phyloP scores from a whole-genome alignment of 164 flowering plant genomes.

The Kingdonia uniflora region DNA sequence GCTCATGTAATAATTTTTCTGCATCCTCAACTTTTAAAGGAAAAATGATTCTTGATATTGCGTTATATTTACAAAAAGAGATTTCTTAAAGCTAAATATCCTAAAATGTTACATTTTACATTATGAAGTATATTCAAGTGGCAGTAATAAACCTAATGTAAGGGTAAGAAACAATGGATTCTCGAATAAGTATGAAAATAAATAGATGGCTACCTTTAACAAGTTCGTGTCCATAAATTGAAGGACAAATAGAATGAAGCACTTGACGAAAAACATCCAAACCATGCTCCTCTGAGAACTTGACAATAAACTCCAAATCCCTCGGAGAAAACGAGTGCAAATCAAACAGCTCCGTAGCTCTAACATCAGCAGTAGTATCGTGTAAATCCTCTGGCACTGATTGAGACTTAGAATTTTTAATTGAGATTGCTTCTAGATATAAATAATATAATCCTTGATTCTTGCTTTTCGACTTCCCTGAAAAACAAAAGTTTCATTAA shows the following conservation, averaged over 20 bases:
- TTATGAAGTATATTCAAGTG: no score
- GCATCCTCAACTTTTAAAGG: no score
- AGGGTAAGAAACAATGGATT: no score
- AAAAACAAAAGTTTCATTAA: slow-evolving; percentile 7
- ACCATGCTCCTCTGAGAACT: slow-evolving; percentile 76
- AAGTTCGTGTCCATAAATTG: slow-evolving; percentile 97
- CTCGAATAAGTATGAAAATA: background rate
- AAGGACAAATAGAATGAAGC: slow-evolving; percentile 91
- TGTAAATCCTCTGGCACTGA: slow-evolving; percentile 41
- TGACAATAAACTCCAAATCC: slow-evolving; percentile 85
- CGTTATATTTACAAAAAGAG: no score
- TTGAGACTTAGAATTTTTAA: slow-evolving; percentile 75
- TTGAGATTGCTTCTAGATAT: slow-evolving; percentile 82
- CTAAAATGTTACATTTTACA: no score
- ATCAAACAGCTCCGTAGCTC: slow-evolving; percentile 53
- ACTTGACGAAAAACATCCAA: slow-evolving; percentile 76
- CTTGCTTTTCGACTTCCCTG: slow-evolving; percentile 88
- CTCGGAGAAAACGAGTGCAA: slow-evolving; percentile 68
- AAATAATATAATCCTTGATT: slow-evolving; percentile 81
- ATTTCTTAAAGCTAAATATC: no score
- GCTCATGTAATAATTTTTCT: no score
- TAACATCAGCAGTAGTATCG: slow-evolving; percentile 31
- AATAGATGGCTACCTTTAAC: slow-evolving; percentile 55
- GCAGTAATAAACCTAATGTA: no score
- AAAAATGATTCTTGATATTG: no score